phyloP scores from a whole-genome alignment of 768 basidiomycete species.

The Chlorophyllum brunneum region DNA sequence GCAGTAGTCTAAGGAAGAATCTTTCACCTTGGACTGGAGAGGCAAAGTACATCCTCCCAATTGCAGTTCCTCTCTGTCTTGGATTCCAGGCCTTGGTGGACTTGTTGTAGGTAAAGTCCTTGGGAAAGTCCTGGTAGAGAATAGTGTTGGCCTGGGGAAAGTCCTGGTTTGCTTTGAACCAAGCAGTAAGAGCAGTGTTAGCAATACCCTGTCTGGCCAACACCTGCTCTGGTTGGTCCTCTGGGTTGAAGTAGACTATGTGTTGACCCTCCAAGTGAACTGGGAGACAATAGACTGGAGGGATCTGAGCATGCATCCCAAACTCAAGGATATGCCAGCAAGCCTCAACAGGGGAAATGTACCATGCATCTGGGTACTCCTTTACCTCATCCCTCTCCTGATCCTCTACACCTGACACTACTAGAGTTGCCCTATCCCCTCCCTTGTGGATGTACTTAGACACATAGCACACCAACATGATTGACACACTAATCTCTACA shows the following conservation, averaged over 20 bases:
- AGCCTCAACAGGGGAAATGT: slow-evolving; percentile 31
- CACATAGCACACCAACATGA: slow-evolving; percentile 41
- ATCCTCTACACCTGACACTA: no score
- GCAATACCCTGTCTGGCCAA: slow-evolving; percentile 12
- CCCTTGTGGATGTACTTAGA: slow-evolving; percentile 52
- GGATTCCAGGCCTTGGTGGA: slow-evolving; percentile 23
- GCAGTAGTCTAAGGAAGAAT: slow-evolving; percentile 39
- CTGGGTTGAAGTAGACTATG: slow-evolving; percentile 28
- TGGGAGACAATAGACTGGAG: slow-evolving; percentile 35
- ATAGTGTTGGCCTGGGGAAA: slow-evolving; percentile 28
- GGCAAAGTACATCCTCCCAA: slow-evolving; percentile 39
- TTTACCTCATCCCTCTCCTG: slow-evolving; percentile 34
- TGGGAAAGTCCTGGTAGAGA: slow-evolving; percentile 35
- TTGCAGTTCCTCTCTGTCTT: slow-evolving; percentile 25
- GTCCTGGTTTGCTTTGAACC: no score
- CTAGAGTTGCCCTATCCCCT: slow-evolving; percentile 33
- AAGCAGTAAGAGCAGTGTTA: slow-evolving; percentile 26
- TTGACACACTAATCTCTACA: slow-evolving; percentile 35
- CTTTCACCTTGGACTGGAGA: slow-evolving; percentile 32
- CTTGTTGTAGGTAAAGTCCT: slow-evolving; percentile 13
- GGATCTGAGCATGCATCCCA: slow-evolving; percentile 29
- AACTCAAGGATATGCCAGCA: slow-evolving; percentile 31
- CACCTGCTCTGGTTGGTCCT: slow-evolving; percentile 23
- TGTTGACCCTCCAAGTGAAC: slow-evolving; percentile 42
- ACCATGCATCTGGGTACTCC: slow-evolving; percentile 32